Conservation (phyloP, 2,329 filamentous ascomycete genomes). For the Trichoderma arundinaceum region DNA sequence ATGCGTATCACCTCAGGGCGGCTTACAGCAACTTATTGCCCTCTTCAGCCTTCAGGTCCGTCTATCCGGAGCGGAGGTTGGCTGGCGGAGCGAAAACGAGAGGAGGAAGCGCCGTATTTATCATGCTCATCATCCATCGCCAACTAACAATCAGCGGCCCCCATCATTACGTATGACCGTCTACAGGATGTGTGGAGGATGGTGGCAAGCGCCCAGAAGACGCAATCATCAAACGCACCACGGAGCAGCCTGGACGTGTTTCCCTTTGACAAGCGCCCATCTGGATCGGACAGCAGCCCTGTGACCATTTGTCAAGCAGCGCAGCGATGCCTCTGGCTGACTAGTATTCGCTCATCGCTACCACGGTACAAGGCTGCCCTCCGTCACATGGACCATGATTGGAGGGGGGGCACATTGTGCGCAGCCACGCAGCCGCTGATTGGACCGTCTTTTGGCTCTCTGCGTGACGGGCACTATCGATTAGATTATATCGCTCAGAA, state of each 20-base stretch:
- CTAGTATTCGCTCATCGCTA: slow-evolving; percentile 12
- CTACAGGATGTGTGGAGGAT: slow-evolving; percentile 16
- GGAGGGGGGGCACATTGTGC: slow-evolving; percentile 15
- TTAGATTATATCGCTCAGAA: slow-evolving; percentile 22
- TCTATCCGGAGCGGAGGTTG: not conserved
- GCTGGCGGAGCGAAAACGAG: slow-evolving; percentile 4
- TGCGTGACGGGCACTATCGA: slow-evolving; percentile 28
- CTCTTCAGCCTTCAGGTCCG: slow-evolving; percentile 11
- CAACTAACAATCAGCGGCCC: slow-evolving; percentile 14
- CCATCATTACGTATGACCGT: slow-evolving; percentile 26
- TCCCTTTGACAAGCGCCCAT: slow-evolving; percentile 20
- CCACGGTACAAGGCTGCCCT: slow-evolving; percentile 8
- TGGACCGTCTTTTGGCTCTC: slow-evolving; percentile 7
- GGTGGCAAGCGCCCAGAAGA: slow-evolving; percentile 17
- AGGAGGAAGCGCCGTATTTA: slow-evolving; percentile 25
- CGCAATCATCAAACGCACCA: slow-evolving; percentile 18
- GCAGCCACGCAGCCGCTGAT: slow-evolving; percentile 25
- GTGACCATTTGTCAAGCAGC: slow-evolving; percentile 28
- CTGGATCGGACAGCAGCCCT: slow-evolving; percentile 23
- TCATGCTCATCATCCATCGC: slow-evolving; percentile 22
- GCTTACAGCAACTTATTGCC: slow-evolving; percentile 9
- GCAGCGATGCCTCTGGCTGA: not conserved
- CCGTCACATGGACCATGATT: slow-evolving; percentile 30
- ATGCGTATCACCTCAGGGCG: slow-evolving; percentile 18
- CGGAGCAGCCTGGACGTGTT: not conserved